phyloP scores from a whole-genome alignment of 2,329 filamentous ascomycete species.

The Neonectria sp. region DNA sequence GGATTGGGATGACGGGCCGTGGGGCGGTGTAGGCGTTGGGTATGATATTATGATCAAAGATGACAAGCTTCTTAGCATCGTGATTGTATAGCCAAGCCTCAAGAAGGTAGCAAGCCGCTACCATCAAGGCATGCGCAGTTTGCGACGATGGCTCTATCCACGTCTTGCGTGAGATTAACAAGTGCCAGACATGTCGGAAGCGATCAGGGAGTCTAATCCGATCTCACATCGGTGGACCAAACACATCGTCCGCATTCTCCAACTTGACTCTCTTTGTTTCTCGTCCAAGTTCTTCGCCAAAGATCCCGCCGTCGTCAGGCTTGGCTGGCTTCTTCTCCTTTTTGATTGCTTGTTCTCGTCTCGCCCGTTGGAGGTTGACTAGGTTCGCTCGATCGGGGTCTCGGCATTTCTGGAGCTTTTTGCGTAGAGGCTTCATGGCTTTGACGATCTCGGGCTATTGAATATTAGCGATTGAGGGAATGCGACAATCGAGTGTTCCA shows the following conservation, averaged over 20 bases:
- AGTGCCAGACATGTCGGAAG: background rate
- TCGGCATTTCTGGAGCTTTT: conserved; percentile 80
- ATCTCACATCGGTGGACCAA: conserved; percentile 61
- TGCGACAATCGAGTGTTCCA: too few relatives aligned
- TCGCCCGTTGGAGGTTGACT: conserved; percentile 76
- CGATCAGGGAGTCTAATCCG: background rate
- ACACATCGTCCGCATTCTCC: conserved; percentile 60
- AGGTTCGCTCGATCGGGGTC: conserved; percentile 83
- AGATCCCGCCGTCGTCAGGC: conserved; percentile 61
- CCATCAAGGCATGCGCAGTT: background rate
- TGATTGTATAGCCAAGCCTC: too few relatives aligned
- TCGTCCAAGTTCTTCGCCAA: conserved; percentile 58
- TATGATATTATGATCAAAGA: too few relatives aligned
- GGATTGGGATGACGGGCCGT: background rate
- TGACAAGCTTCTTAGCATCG: background rate
- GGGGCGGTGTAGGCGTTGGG: background rate
- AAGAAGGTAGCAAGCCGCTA: background rate
- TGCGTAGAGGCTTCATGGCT: conserved; percentile 70
- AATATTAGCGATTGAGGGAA: conserved; percentile 34
- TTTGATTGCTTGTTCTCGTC: conserved; percentile 68
- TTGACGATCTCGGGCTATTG: conserved; percentile 60
- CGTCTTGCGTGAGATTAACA: background rate
- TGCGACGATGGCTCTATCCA: background rate
- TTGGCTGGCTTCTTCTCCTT: conserved; percentile 60
- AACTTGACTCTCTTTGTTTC: conserved; percentile 65